Percentiles rank a stretch among this genome's conserved stretches.
phyloP scores from a whole-genome alignment of 1,139 yeast species.

The Candida glucosophila region DNA sequence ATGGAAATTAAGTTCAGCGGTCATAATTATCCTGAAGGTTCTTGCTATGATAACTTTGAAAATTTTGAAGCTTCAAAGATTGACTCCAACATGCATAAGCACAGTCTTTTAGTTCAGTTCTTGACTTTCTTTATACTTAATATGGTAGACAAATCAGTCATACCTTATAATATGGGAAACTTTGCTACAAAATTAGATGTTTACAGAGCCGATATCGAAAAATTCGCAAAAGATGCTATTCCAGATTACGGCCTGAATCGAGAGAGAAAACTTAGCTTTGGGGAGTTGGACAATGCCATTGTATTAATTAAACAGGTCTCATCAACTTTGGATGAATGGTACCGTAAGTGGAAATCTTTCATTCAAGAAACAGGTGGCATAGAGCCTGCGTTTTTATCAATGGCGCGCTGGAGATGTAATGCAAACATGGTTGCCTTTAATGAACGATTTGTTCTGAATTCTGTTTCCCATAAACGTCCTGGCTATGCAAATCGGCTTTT shows the following conservation, averaged over 20 bases:
- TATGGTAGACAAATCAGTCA: constrained; percentile 63
- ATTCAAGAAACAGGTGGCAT: constrained; percentile 27
- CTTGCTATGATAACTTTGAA: constrained; percentile 62
- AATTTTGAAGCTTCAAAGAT: constrained; percentile 37
- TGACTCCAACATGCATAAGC: constrained; percentile 53
- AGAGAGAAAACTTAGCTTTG: constrained; percentile 17
- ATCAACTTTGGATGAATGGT: constrained; percentile 32
- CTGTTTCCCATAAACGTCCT: constrained; percentile 44
- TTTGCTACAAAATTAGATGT: constrained; percentile 38
- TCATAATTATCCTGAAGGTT: constrained; percentile 42
- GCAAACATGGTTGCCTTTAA: constrained; percentile 52
- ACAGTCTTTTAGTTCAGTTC: constrained; percentile 49
- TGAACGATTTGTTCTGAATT: constrained; percentile 39
- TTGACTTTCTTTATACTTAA: constrained; percentile 46
- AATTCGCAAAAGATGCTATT: constrained; percentile 22
- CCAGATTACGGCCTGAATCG: constrained; percentile 10
- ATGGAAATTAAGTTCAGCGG: constrained; percentile 48
- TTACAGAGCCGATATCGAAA: constrained; percentile 42
- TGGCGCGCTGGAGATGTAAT: constrained; percentile 77
- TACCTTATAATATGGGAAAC: constrained; percentile 57
- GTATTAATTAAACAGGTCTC: constrained; percentile 16
- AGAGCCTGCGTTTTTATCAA: constrained; percentile 65
- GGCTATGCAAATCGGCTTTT: constrained; percentile 64
- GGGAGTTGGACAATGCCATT: constrained; percentile 16
- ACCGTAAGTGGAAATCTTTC: constrained; percentile 44